Conservation (phyloP, 257 asterid species). For the Solanum piurae region DNA sequence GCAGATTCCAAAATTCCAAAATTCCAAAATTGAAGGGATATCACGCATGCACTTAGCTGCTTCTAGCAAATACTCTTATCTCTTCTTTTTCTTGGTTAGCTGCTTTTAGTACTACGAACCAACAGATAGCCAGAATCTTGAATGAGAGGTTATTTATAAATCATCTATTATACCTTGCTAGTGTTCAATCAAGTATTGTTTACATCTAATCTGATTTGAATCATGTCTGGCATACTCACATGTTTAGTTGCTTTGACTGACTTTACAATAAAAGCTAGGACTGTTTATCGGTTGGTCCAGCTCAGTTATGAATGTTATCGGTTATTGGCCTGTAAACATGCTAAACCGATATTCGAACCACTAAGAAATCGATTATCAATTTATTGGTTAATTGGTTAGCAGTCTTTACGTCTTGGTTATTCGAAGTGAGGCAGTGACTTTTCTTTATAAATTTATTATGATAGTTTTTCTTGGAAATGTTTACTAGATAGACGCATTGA, state of each 20-base stretch:
- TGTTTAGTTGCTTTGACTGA: neutral
- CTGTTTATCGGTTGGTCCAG: neutral
- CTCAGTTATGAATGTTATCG: neutral
- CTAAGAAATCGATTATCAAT: neutral
- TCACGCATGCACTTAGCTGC: neutral
- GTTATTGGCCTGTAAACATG: neutral
- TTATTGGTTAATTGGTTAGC: neutral
- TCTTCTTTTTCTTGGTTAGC: neutral
- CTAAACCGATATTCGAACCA: neutral
- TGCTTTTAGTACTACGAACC: neutral
- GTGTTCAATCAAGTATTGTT: neutral
- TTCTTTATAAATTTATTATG: neutral
- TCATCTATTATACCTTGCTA: neutral
- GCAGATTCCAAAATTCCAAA: neutral
- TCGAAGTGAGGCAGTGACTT: neutral
- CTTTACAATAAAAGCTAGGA: neutral
- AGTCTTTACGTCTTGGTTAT: neutral
- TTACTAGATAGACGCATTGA: neutral
- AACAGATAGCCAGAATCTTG: neutral
- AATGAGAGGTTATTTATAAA: neutral
- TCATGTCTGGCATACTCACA: neutral
- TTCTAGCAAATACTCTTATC: neutral
- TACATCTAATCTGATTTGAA: neutral
- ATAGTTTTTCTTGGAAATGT: neutral
- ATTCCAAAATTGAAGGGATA: neutral